Evolutionary conservation across 2,329 filamentous ascomycete genomes (phyloP).

Genomic region (Aspergillus fumigatiaffinis): DNA sequence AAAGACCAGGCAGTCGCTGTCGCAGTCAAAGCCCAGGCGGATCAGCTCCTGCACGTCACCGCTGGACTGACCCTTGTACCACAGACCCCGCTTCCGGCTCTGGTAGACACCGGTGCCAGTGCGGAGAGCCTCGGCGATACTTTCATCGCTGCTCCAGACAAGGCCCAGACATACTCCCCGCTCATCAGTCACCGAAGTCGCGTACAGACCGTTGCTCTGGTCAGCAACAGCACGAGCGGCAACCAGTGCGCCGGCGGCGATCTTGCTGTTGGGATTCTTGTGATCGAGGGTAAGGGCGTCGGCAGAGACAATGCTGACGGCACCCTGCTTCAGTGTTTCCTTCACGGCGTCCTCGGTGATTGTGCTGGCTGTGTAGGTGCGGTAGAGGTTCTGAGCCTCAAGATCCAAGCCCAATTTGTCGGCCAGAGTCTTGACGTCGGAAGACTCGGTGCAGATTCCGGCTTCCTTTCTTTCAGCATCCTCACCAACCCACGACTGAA

Average conservation of each 20-base stretch:
- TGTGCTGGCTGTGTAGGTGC: conserved; percentile 29
- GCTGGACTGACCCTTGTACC: conserved; percentile 94
- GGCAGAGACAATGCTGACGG: conserved; percentile 72
- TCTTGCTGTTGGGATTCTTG: conserved; percentile 52
- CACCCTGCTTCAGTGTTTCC: conserved; percentile 45
- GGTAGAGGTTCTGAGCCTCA: conserved; percentile 40
- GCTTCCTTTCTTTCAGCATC: conserved; percentile 34
- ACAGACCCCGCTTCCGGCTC: conserved; percentile 89
- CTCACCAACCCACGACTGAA: conserved; percentile 39
- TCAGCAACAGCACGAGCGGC: conserved; percentile 75
- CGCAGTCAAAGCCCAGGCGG: conserved; percentile 82
- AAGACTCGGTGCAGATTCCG: conserved; percentile 31
- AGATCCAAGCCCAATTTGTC: conserved; percentile 35
- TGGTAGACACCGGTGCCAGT: conserved; percentile 88
- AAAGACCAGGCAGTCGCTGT: conserved; percentile 88
- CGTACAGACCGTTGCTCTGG: conserved; percentile 74
- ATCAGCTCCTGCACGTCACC: conserved; percentile 90
- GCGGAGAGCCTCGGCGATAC: conserved; percentile 77
- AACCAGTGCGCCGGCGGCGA: conserved; percentile 69
- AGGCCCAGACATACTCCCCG: conserved; percentile 77
- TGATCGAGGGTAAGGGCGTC: conserved; percentile 64
- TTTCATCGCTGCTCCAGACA: conserved; percentile 92
- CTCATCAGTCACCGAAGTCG: conserved; percentile 89
- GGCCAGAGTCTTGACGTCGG: conserved; percentile 37
- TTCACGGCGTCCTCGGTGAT: conserved; percentile 47